Conservation (phyloP, 1,284 basidiomycete genomes). For the Ganoderma sp. region DNA sequence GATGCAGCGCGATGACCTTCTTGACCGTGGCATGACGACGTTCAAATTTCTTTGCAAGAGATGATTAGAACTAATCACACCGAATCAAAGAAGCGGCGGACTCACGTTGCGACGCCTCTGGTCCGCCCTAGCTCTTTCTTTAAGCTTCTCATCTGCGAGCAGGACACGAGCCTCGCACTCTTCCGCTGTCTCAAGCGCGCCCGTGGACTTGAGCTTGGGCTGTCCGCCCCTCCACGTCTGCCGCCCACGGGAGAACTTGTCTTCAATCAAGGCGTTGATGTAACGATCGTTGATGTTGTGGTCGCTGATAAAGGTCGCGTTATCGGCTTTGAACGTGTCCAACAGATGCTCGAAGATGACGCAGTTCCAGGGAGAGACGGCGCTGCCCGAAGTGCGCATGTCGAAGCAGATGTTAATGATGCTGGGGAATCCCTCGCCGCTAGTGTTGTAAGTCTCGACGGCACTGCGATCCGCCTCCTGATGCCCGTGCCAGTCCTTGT, state of each 20-base stretch:
- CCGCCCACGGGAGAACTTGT: neutral
- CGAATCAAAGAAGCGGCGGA: neutral
- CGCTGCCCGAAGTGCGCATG: neutral
- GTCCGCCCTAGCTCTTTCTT: neutral
- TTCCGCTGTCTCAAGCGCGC: neutral
- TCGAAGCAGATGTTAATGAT: neutral
- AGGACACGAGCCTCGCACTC: conserved; percentile 1
- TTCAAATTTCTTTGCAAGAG: neutral
- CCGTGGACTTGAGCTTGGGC: conserved; percentile 6
- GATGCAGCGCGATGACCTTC: neutral
- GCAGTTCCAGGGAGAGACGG: neutral
- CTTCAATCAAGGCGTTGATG: conserved; percentile 2
- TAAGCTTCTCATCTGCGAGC: neutral
- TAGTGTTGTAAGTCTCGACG: neutral
- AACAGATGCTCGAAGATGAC: neutral
- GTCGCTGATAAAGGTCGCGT: neutral
- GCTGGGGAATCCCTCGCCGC: neutral
- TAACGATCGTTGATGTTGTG: neutral
- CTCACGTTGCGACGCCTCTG: neutral
- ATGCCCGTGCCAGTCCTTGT: neutral
- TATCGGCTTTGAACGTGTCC: neutral
- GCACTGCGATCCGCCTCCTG: neutral
- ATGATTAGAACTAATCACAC: neutral
- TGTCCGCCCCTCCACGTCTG: neutral
- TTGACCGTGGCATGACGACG: neutral